These are phyloP conservation scores for Claviceps sp. DNA, from an alignment of 2,329 filamentous ascomycete genomes.

Conservation along the genomic window DNA sequence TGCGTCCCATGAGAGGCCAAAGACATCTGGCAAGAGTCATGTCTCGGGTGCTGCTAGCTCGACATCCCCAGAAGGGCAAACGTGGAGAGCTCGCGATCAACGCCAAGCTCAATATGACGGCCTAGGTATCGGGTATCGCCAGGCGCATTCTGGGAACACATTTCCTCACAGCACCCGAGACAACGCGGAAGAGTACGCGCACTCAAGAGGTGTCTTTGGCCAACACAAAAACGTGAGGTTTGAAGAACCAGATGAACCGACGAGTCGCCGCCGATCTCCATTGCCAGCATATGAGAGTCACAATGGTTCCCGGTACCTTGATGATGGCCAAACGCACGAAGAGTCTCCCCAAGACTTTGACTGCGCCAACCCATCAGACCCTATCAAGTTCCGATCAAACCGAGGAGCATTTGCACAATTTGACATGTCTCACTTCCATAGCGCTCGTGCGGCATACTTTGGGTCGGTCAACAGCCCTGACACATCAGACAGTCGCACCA, in stretches of 20 bases:
- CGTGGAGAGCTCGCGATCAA: background rate
- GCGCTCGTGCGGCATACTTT: background rate
- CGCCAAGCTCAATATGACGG: background rate
- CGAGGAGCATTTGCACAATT: constrained; percentile 3
- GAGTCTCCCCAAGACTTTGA: background rate
- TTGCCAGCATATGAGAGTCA: background rate
- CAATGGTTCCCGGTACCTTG: background rate
- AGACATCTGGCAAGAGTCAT: background rate
- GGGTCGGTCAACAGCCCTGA: background rate
- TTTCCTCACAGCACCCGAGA: background rate
- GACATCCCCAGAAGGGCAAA: background rate
- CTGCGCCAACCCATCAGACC: background rate
- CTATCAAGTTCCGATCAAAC: background rate
- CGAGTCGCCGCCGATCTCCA: background rate
- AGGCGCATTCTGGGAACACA: background rate
- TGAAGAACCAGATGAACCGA: background rate
- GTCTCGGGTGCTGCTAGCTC: background rate
- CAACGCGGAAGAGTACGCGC: background rate
- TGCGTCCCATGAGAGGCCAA: background rate
- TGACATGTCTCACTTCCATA: constrained; percentile 1
- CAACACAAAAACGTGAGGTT: background rate
- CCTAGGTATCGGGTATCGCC: background rate
- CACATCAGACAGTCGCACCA: background rate
- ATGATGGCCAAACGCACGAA: background rate
- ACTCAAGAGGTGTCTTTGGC: background rate